Base-by-base conservation (phyloP, 2,329 filamentous ascomycete genomes). In the Curvularia eragrostidis region DNA sequence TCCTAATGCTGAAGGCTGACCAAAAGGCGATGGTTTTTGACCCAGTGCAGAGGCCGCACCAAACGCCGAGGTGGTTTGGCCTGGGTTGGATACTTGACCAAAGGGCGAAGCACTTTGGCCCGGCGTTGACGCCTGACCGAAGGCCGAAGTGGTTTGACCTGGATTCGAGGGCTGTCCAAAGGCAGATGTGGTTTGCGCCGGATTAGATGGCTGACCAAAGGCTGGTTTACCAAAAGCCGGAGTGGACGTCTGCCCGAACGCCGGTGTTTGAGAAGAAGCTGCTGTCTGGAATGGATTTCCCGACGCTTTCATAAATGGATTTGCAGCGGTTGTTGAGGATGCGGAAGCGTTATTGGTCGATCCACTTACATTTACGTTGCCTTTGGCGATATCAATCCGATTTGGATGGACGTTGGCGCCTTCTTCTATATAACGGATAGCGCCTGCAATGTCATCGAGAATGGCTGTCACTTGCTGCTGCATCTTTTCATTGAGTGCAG, bases 391-490 rank as follows among this genome's bases (percentile, higher is more conserved):
- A 26, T 76, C 74, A 8, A 71, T 60, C 26, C 75, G 64, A 50
- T 78, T 77, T 1, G 70, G 71, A 39, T 73, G 74, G 6, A 73
- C 53, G 42, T 77, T 70, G 43, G 66, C 68, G 41, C 75, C 76
- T 39, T 73, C 75, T 61, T 72, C 67, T 21, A 78, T 57, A 51
- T 77, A 78, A 24, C 66, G 69, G 44, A 75, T 67, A 13, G 93
- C 93, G 2, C 88, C 90, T 58, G 89, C 83, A 9, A 91, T 75
- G 67, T 96, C 89, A 58, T 81, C 84, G 1, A 91, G 72, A 1
- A 89, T 87, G n/a, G 81, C 84, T 58, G 91, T 84, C 50, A 93
- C 91, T 73, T 95, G 91, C 56, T 88, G 82, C 3, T 89, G 86
- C 67, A 75, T 73, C 61, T 87, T 86, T 28, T 84, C 80, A 67